phyloP scores from a whole-genome alignment of 371 early-diverging fungal genomes.

The Quaeritorhiza haematococci region DNA sequence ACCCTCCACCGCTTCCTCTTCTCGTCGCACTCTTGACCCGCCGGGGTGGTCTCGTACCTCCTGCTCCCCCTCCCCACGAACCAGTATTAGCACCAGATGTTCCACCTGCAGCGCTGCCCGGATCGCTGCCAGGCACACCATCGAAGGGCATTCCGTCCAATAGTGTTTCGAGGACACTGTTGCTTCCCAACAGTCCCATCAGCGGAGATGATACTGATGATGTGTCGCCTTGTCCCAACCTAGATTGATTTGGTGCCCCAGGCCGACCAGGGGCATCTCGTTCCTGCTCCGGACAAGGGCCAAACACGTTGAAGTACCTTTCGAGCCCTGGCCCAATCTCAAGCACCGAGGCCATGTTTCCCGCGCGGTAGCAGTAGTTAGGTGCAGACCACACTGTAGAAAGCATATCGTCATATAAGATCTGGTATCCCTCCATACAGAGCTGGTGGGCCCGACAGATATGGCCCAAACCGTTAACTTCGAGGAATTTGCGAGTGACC shows the following conservation, averaged over 20 bases:
- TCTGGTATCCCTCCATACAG: slow-evolving; percentile 92
- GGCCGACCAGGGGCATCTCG: slow-evolving; percentile 20
- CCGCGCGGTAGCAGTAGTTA: slow-evolving; percentile 94
- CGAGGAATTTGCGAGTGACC: slow-evolving; percentile 78
- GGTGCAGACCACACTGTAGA: slow-evolving; percentile 90
- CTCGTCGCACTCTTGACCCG: neutral
- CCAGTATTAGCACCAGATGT: neutral
- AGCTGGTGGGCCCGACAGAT: slow-evolving; percentile 94
- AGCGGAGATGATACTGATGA: no score
- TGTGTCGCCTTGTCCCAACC: no score
- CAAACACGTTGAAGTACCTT: slow-evolving; percentile 84
- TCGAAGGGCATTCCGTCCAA: no score
- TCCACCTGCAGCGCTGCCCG: neutral
- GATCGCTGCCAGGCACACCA: no score
- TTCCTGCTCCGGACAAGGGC: slow-evolving; percentile 80
- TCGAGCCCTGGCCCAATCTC: slow-evolving; percentile 79
- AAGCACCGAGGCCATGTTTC: slow-evolving; percentile 88
- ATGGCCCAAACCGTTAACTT: slow-evolving; percentile 79
- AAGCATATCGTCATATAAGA: slow-evolving; percentile 79
- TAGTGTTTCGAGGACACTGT: no score
- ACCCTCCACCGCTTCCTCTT: no score
- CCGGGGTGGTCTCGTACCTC: neutral
- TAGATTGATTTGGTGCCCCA: no score
- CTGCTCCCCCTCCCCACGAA: neutral
- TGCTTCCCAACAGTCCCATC: no score